Base-by-base conservation (phyloP, 306 rosid species). In the Cyclanthera cordifolia region DNA sequence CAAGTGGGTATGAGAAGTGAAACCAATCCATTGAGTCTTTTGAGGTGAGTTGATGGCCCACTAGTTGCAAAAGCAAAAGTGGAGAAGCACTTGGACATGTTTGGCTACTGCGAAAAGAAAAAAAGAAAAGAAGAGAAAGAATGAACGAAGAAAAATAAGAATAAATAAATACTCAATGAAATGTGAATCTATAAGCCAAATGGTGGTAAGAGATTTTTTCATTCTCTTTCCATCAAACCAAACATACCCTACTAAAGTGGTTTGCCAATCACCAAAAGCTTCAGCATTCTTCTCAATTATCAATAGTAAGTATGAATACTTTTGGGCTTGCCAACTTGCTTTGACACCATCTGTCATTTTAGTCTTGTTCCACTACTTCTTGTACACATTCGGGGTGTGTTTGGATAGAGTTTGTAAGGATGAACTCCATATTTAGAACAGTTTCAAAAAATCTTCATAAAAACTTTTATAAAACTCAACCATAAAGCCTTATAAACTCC, bases 41-140 rank as follows among this genome's bases (percentile, higher is more conserved):
- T 64, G 52, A 64, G 70, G 53, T 23, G 53, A 64, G 20, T 14
- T 41, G 70, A 64, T 43, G 70, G 9, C 53, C 70, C 70, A 64
- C 53, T 21, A 30, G 70, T 64, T n/a, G n/a, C n/a, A n/a, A 64
- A 64, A 43, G 69, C 69, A 64, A 19, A 37, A 34, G 67, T 17
- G 48, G 8, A 59, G 67, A 34, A 5, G 52, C 69, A 63, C 52
- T 63, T 39, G 52, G 69, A n/a, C n/a, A n/a, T n/a, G n/a, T n/a
- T n/a, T n/a, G n/a, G n/a, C n/a, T n/a, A n/a, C n/a, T n/a, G n/a
- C n/a, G n/a, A n/a, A n/a, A n/a, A n/a, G n/a, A n/a, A n/a, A n/a
- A n/a, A n/a, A n/a, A n/a, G n/a, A n/a, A n/a, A n/a, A n/a, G n/a
- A n/a, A n/a, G n/a, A n/a, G n/a, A n/a, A n/a, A n/a, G n/a, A n/a